Evolutionary conservation across 306 rosid genomes (phyloP), one percentile per base, ranked within the genome.

Genomic region (Castanospermum australe): DNA sequence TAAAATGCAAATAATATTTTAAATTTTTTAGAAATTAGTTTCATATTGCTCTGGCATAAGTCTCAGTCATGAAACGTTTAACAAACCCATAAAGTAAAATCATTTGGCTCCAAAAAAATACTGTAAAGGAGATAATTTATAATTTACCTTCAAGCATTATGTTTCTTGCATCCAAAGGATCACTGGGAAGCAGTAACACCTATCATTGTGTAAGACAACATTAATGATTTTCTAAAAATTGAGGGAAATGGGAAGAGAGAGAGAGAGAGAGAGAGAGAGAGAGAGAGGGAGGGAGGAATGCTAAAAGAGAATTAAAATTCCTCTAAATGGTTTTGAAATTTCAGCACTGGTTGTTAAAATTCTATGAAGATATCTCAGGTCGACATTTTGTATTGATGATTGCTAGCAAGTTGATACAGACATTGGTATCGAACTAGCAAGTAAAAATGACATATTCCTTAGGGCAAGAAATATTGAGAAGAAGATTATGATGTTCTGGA

Each of bases 131-230:
- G 72, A 78, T 8, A 17, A 6, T 67, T 76, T 85, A 78, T 8
- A 17, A 6, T 67, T 76, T 85, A 95, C 99, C 99, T 93, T 95
- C 99, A 71, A 95, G 92, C 98, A 95, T 82, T 61, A 95, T 95
- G 84, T 95, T 95, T 87, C 96, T 93, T 25, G 90, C 97, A 86
- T 95, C 99, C 71, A 95, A 89, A 83, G 99, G 98, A 87, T 95
- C 99, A 65, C 88, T 90, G 62, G 99, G 99, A 73, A 95, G 93
- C 61, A 95, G 89, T 39, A 90, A 69, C 73, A 88, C 48, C 99
- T 95, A 76, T 50, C 20, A 78, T 63, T 60, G 50, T 28, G 77
- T 41, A 79, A 80, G 70, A 35, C 35, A 45, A 33, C 38, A 65
- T 65, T 14, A 66, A 51, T 62, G 68, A 76, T 63, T 70, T 85